Conservation (phyloP, 495 filamentous ascomycete species). For the Trypethelium eluteriae region DNA sequence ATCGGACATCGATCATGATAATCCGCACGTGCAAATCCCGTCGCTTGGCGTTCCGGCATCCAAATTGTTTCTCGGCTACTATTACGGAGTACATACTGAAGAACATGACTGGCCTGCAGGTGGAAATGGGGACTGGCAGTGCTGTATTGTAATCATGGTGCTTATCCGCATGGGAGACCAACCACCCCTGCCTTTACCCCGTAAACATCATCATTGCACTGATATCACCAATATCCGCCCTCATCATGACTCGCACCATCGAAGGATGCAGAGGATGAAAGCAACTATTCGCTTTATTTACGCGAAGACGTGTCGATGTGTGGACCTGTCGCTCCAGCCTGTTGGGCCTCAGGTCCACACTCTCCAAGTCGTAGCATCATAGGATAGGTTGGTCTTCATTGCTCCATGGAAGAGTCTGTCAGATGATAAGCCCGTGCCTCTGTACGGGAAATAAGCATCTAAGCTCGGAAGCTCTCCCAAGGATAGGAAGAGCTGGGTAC, state of each 20-base stretch:
- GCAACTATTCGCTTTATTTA: neutral
- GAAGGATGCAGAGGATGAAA: neutral
- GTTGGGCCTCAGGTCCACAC: too few relatives aligned
- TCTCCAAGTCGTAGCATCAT: neutral
- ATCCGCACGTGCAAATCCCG: constrained; percentile 1
- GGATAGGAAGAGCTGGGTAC: neutral
- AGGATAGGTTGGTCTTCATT: too few relatives aligned
- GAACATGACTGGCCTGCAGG: too few relatives aligned
- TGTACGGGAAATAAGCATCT: too few relatives aligned
- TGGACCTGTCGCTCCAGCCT: too few relatives aligned
- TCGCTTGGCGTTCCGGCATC: neutral
- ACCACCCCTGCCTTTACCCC: neutral
- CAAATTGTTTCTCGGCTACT: neutral
- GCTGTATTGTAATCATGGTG: neutral
- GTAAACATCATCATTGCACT: neutral
- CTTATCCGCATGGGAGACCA: neutral
- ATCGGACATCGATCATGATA: neutral
- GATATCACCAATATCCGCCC: neutral
- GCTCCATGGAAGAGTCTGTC: too few relatives aligned
- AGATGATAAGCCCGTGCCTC: too few relatives aligned
- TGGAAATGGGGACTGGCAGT: too few relatives aligned
- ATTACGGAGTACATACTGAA: neutral
- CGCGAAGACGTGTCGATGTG: neutral
- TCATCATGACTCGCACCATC: neutral
- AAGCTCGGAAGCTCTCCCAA: too few relatives aligned